Evolutionary conservation across 192 early-diverging fungal genomes (phyloP).

Genomic region (Backusella mclennaniae): DNA sequence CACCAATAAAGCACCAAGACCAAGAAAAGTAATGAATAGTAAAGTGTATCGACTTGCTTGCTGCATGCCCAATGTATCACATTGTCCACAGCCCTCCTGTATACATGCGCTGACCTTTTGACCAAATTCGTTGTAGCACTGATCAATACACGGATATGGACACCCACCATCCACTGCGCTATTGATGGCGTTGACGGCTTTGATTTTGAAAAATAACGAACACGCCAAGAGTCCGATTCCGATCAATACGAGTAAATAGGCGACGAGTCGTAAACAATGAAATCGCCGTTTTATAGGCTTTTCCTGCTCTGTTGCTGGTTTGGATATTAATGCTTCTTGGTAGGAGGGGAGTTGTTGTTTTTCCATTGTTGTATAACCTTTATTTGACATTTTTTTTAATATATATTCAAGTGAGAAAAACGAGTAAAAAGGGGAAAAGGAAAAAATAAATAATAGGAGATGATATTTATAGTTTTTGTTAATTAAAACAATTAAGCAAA

Average conservation of each 20-base stretch:
- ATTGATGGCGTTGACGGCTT: neutral
- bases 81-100: neutral
- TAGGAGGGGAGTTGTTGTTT: neutral
- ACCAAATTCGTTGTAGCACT: neutral
- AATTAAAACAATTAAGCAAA: neutral
- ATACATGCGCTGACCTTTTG: neutral
- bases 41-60: neutral
- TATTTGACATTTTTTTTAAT: neutral
- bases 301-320: neutral
- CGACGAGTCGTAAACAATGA: neutral
- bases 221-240: neutral
- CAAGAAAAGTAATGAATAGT: neutral
- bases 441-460: neutral
- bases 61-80: neutral
- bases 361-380: slow-evolving; percentile 1
- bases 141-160: neutral
- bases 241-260: neutral
- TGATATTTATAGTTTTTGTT: neutral
- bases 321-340: neutral
- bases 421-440: neutral
- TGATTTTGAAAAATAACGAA: neutral
- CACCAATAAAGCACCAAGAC: neutral
- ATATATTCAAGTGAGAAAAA: neutral
- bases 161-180: neutral
- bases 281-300: neutral